These are phyloP conservation scores for Mycena vulgaris DNA, from an alignment of 768 basidiomycete species.

Conservation along the genomic window DNA sequence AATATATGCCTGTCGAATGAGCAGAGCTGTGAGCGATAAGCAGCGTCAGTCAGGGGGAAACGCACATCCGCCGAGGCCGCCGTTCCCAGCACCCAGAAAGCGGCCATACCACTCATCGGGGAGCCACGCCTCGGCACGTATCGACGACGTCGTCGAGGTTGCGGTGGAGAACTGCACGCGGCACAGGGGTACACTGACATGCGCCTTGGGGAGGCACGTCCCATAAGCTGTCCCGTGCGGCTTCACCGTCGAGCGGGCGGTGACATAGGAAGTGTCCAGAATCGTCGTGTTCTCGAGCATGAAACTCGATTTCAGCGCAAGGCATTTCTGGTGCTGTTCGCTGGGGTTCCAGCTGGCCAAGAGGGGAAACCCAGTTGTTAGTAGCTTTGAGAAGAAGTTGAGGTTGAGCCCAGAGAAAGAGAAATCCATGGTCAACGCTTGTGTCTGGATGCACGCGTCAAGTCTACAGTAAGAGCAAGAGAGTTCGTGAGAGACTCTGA, in stretches of 20 bases:
- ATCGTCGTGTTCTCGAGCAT: slow-evolving; percentile 32
- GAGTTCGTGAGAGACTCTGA: too few species aligned
- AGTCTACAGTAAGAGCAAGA: too few species aligned
- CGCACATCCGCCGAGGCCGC: slow-evolving; percentile 39
- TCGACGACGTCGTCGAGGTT: slow-evolving; percentile 13
- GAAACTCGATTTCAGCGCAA: slow-evolving; percentile 28
- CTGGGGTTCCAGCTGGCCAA: slow-evolving; percentile 2
- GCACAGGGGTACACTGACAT: slow-evolving; percentile 13
- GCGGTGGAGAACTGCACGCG: slow-evolving; percentile 29
- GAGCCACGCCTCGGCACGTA: slow-evolving; percentile 35
- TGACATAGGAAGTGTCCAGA: slow-evolving; percentile 14
- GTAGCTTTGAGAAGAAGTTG: slow-evolving; percentile 6
- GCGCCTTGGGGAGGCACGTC: background rate
- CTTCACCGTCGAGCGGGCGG: slow-evolving; percentile 1
- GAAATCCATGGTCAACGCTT: slow-evolving; percentile 20
- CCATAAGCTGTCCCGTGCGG: too few species aligned
- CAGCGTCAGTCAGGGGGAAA: background rate
- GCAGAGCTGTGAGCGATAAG: background rate
- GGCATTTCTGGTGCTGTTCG: slow-evolving; percentile 9
- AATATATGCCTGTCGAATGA: slow-evolving; percentile 9
- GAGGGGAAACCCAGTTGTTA: slow-evolving; percentile 2
- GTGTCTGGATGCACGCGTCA: too few species aligned
- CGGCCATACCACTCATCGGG: slow-evolving; percentile 38
- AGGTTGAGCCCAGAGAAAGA: slow-evolving; percentile 4
- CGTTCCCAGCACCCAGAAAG: slow-evolving; percentile 33